These are phyloP conservation scores for Gelatoporia subvermispora DNA, from an alignment of 768 basidiomycete species.

Conservation along the genomic window DNA sequence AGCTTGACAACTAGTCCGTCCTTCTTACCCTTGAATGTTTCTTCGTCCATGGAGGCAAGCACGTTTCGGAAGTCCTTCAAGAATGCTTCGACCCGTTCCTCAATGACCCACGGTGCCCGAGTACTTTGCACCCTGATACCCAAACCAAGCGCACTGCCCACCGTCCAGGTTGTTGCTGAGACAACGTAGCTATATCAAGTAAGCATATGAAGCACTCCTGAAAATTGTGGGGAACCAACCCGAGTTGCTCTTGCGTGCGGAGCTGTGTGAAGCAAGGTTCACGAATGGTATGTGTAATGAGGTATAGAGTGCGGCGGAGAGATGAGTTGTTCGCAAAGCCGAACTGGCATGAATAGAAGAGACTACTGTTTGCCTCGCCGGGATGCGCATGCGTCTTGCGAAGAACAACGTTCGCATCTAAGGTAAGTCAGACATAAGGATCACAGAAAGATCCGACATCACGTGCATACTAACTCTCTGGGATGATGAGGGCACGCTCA, in stretches of 20 bases:
- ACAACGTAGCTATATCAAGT: slow-evolving; percentile 18
- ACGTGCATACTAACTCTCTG: slow-evolving; percentile 24
- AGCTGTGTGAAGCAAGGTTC: slow-evolving; percentile 48
- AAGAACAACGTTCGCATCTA: slow-evolving; percentile 35
- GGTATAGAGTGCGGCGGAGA: slow-evolving; percentile 30
- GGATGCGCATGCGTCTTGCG: slow-evolving; percentile 36
- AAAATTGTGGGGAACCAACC: slow-evolving; percentile 14
- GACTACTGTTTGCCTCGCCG: slow-evolving; percentile 40
- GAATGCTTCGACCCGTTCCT: slow-evolving; percentile 23
- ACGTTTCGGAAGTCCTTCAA: slow-evolving; percentile 9
- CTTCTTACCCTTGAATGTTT: slow-evolving; percentile 11
- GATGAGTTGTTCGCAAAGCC: slow-evolving; percentile 35
- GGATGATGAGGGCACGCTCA: slow-evolving; percentile 37
- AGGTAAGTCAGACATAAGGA: not conserved
- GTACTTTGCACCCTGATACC: slow-evolving; percentile 21
- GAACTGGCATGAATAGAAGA: slow-evolving; percentile 45
- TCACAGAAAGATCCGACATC: not conserved
- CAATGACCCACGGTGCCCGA: slow-evolving; percentile 16
- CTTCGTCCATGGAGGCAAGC: slow-evolving; percentile 9
- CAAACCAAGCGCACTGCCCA: slow-evolving; percentile 17
- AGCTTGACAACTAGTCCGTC: slow-evolving; percentile 18
- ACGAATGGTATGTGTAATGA: slow-evolving; percentile 40
- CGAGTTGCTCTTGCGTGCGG: slow-evolving; percentile 51
- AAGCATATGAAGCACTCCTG: not conserved
- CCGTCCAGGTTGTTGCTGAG: not conserved